These are phyloP conservation scores for Annulohypoxylon maeteangense DNA, from an alignment of 495 filamentous ascomycete genomes.

Conservation along the genomic window DNA sequence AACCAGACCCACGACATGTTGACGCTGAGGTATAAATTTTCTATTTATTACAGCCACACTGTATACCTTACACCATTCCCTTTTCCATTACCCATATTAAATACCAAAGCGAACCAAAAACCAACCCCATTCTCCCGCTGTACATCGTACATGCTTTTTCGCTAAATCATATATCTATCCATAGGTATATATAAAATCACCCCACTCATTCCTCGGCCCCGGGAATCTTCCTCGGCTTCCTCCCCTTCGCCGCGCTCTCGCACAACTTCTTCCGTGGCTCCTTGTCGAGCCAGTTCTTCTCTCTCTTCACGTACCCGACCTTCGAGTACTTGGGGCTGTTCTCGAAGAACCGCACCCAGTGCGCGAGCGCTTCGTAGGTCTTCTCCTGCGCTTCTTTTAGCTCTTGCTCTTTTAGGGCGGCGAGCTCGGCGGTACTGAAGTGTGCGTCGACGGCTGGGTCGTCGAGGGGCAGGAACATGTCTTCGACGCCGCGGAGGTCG, in stretches of 20 bases:
- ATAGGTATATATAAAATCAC: background rate
- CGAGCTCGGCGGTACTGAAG: slow-evolving; percentile 63
- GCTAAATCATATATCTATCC: background rate
- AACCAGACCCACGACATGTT: no score
- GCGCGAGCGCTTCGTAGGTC: slow-evolving; percentile 66
- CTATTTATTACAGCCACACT: background rate
- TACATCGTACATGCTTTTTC: background rate
- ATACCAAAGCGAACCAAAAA: background rate
- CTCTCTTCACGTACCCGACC: slow-evolving; percentile 71
- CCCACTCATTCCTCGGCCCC: slow-evolving; percentile 32
- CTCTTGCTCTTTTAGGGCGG: slow-evolving; percentile 64
- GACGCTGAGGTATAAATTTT: background rate
- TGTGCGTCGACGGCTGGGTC: slow-evolving; percentile 65
- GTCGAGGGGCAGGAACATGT: slow-evolving; percentile 85
- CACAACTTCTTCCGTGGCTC: slow-evolving; percentile 58
- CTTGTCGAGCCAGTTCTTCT: slow-evolving; percentile 59
- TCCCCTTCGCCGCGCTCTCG: slow-evolving; percentile 54
- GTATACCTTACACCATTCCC: background rate
- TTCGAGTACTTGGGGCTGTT: slow-evolving; percentile 78
- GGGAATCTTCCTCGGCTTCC: slow-evolving; percentile 55
- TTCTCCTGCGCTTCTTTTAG: slow-evolving; percentile 61
- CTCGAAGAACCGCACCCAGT: slow-evolving; percentile 82
- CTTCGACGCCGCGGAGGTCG: slow-evolving; percentile 87
- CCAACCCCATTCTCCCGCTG: slow-evolving; percentile 9
- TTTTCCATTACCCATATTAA: background rate